Percentiles rank a stretch among this genome's conserved stretches.
Conservation (phyloP, 805 yeast genomes). For the Ogataea polymorpha region DNA sequence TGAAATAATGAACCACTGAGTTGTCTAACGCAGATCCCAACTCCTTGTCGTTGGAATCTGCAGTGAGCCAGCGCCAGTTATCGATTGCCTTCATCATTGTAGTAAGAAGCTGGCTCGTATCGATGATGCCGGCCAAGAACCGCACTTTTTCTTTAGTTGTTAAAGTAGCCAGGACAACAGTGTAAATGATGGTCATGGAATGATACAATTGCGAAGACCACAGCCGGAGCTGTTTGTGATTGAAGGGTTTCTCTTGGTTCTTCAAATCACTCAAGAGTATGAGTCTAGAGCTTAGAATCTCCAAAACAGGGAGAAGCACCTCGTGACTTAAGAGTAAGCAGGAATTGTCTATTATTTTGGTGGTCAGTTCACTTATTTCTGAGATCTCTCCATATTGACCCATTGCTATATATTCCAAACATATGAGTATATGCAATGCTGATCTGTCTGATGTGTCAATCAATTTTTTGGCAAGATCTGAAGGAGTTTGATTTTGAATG, state of each 20-base stretch:
- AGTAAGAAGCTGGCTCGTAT: constrained; percentile 39
- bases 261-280: constrained; percentile 19
- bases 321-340: constrained; percentile 17
- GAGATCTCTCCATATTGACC: constrained; percentile 28
- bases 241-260: constrained; percentile 16
- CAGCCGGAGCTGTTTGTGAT: constrained; percentile 10
- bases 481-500: constrained; percentile 8
- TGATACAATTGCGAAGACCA: constrained; percentile 30
- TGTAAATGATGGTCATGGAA: constrained; percentile 28
- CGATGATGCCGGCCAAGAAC: constrained; percentile 11
- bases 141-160: constrained; percentile 8
- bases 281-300: constrained; percentile 14
- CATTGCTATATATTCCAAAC: constrained; percentile 28
- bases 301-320: constrained; percentile 13
- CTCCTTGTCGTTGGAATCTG: constrained; percentile 23
- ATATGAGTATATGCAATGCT: constrained; percentile 15
- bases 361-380: constrained; percentile 22
- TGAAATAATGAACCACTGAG: constrained; percentile 29
- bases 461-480: not conserved
- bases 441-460: not conserved
- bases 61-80: constrained; percentile 58
- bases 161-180: constrained; percentile 15
- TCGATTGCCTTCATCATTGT: constrained; percentile 51
- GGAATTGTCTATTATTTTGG: constrained; percentile 24
- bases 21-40: constrained; percentile 5